Evolutionary conservation across 2,329 filamentous ascomycete genomes (phyloP), one percentile per base, ranked within the genome.

Genomic region (Trichoderma sp.): DNA sequence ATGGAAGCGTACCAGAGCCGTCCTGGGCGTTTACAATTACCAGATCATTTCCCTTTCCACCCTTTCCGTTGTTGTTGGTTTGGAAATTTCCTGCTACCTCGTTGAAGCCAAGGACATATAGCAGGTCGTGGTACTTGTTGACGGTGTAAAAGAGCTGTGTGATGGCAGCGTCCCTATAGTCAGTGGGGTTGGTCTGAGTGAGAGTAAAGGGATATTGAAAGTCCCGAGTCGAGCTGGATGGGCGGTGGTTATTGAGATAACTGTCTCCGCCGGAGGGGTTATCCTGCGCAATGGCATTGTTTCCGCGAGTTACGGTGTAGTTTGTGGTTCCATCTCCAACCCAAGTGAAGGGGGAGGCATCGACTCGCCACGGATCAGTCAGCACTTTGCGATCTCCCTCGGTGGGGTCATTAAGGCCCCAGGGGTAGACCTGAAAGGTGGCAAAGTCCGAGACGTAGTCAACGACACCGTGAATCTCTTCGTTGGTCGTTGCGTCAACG

Each of bases 41-140:
- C 55, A 81, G 81, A 72, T 89, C 87, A 61, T 78, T 79, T 14
- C 82, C 86, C 5, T 71, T 54, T 21, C 87, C 87, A 4, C 86
- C 86, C 51, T 79, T 75, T 55, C 82, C 83, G 70, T 85, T 82
- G 79, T 88, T 89, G 79, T 87, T 84, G 64, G 77, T 73, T 77
- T 89, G 82, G 76, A 89, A 89, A 77, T 89, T 89, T 6, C 87
- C 87, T 1, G 87, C 86, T 1, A 72, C 75, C 76, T 89, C 87
- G 43, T 79, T 85, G 76, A 89, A 89, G 5, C 87, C 87, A 0
- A 89, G 82, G 6, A 78, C 74, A 72, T 89, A 84, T 11, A 89
- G 80, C 0, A 89, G 75, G 68, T 89, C 87, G 72, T 89, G 87
- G 76, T 86, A 89, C 39, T 79, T 81, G 79, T 89, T 89, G 39